Conservation (phyloP, 2,329 filamentous ascomycete genomes). For the Paracamarosporium sp. region DNA sequence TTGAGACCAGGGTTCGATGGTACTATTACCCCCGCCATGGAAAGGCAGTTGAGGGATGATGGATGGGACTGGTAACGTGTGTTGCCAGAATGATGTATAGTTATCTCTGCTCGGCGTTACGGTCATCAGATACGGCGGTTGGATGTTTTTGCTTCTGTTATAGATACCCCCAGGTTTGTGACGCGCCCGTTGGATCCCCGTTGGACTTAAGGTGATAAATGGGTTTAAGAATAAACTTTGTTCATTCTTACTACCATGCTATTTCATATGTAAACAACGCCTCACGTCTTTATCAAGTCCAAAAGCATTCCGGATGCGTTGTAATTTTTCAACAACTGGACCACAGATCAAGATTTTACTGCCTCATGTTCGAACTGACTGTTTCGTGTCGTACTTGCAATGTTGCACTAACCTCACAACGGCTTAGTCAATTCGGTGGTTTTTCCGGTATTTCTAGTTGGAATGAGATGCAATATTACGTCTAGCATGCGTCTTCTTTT, state of each 20-base stretch:
- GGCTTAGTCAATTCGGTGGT: no score
- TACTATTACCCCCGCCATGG: constrained; percentile 25
- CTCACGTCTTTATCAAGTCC: no score
- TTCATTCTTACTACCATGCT: neutral
- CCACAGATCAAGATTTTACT: no score
- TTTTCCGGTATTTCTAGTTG: no score
- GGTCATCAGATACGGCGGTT: neutral
- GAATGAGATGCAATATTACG: neutral
- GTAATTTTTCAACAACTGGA: no score
- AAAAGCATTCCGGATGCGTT: no score
- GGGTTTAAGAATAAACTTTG: neutral
- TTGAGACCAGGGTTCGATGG: constrained; percentile 36
- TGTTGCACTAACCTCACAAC: no score
- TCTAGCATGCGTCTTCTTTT: neutral
- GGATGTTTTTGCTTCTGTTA: neutral
- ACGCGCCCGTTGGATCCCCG: neutral
- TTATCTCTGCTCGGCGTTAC: neutral
- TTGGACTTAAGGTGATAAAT: neutral
- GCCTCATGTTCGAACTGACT: no score
- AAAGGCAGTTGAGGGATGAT: constrained; percentile 22
- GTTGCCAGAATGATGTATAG: neutral
- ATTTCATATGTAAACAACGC: no score
- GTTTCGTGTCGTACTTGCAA: no score
- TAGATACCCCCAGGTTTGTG: constrained; percentile 3
- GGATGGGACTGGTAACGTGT: constrained; percentile 27